Conservation (phyloP, 2,329 filamentous ascomycete species). For the Penicillium freii region DNA sequence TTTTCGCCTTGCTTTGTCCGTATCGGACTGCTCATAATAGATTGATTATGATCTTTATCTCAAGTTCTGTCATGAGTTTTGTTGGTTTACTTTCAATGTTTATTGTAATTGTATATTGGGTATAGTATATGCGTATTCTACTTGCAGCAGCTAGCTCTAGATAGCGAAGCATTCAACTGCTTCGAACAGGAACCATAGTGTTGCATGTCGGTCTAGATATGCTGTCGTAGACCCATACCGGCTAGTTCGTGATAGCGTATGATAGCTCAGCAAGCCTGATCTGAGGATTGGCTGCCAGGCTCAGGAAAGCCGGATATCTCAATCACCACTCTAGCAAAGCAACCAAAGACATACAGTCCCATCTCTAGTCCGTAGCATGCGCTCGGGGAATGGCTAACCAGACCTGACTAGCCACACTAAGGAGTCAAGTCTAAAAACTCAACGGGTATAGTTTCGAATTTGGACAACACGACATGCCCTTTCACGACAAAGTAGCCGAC, state of each 20-base stretch:
- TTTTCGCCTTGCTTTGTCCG: slow-evolving; percentile 1
- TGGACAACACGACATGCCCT: not conserved
- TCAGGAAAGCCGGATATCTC: not conserved
- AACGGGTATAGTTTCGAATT: not conserved
- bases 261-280: not conserved
- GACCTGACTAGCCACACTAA: not conserved
- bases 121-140: not conserved
- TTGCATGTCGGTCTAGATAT: not conserved
- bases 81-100: not conserved
- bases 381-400: not conserved
- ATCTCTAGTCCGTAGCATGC: not conserved
- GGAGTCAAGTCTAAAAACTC: not conserved
- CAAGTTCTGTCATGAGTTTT: not conserved
- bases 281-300: not conserved
- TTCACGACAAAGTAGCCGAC: slow-evolving; percentile 3
- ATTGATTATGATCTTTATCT: slow-evolving; percentile 4
- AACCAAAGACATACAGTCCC: not conserved
- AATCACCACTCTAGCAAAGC: not conserved
- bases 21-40: slow-evolving; percentile 7
- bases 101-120: not conserved
- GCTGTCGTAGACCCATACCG: not conserved
- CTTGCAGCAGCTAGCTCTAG: not conserved
- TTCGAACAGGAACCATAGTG: not conserved
- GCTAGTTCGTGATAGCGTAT: not conserved
- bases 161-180: not conserved